Conservation (phyloP, 179 eudicot species). For the Silene coronaria region DNA sequence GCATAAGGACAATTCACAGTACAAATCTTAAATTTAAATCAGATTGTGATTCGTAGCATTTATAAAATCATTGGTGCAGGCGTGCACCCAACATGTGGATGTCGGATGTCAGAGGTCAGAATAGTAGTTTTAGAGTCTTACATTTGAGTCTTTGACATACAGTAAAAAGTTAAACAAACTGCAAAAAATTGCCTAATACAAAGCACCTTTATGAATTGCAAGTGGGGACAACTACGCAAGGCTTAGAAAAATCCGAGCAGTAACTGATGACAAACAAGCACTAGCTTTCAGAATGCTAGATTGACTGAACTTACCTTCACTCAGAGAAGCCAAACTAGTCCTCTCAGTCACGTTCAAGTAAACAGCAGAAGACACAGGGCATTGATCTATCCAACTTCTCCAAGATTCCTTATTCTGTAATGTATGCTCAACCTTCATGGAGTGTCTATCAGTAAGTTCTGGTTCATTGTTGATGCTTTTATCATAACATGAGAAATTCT, state of each 20-base stretch:
- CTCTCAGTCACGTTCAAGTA: slow-evolving; percentile 58
- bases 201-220: background rate
- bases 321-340: slow-evolving; percentile 57
- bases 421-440: slow-evolving; percentile 49
- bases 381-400: slow-evolving; percentile 34
- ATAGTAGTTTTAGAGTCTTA: background rate
- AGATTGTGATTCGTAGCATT: background rate
- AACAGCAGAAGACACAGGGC: slow-evolving; percentile 41
- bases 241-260: background rate
- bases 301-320: slow-evolving; percentile 50
- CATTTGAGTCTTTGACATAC: background rate
- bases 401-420: slow-evolving; percentile 47
- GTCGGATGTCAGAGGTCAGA: background rate
- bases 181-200: background rate
- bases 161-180: background rate
- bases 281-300: background rate
- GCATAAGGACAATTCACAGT: background rate
- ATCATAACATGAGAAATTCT: slow-evolving; percentile 31
- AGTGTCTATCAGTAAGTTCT: slow-evolving; percentile 32
- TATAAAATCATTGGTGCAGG: background rate
- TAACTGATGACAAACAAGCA: background rate
- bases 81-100: background rate
- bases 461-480: slow-evolving; percentile 32
- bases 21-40: background rate
- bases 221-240: background rate